Percentiles rank a stretch among this genome's conserved stretches.
Evolutionary conservation across 2,329 filamentous ascomycete species (phyloP).

Genomic region (Tolypocladium amazonense): DNA sequence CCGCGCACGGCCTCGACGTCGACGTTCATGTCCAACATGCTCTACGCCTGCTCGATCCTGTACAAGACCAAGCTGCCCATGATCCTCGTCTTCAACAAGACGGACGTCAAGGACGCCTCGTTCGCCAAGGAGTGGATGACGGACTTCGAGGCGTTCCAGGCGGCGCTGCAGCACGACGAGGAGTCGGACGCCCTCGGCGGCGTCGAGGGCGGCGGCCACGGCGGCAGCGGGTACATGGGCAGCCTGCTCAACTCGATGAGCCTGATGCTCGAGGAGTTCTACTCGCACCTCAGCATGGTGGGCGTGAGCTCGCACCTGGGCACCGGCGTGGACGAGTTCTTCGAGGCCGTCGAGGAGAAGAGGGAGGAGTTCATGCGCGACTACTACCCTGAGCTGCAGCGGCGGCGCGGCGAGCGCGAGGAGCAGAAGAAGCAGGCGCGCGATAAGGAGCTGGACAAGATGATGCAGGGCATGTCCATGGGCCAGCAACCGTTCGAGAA

Average conservation of each 20-base stretch:
- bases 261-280: slow-evolving; percentile 94
- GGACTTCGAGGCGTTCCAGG: slow-evolving; percentile 93
- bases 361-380: slow-evolving; percentile 78
- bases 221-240: slow-evolving; percentile 91
- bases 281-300: slow-evolving; percentile 85
- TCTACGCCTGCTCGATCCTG: slow-evolving; percentile 95
- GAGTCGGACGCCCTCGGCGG: slow-evolving; percentile 66
- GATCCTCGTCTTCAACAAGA: slow-evolving; percentile 99
- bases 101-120: slow-evolving; percentile 80
- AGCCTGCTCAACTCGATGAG: slow-evolving; percentile 96
- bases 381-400: slow-evolving; percentile 86
- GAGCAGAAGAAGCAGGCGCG: slow-evolving; percentile 60
- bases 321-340: slow-evolving; percentile 86
- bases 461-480: slow-evolving; percentile 85
- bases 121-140: slow-evolving; percentile 99
- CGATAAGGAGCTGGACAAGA: slow-evolving; percentile 75
- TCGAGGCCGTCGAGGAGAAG: slow-evolving; percentile 79
- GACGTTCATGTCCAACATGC: slow-evolving; percentile 99
- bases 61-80: slow-evolving; percentile 99
- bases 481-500: slow-evolving; percentile 27
- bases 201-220: slow-evolving; percentile 54
- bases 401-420: slow-evolving; percentile 63
- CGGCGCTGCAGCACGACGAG: slow-evolving; percentile 71
- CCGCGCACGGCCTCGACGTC: slow-evolving; percentile 85
- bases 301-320: slow-evolving; percentile 90